These are phyloP conservation scores for Fusarium decemcellulare DNA, from an alignment of 2,329 filamentous ascomycete species.

Conservation along the genomic window DNA sequence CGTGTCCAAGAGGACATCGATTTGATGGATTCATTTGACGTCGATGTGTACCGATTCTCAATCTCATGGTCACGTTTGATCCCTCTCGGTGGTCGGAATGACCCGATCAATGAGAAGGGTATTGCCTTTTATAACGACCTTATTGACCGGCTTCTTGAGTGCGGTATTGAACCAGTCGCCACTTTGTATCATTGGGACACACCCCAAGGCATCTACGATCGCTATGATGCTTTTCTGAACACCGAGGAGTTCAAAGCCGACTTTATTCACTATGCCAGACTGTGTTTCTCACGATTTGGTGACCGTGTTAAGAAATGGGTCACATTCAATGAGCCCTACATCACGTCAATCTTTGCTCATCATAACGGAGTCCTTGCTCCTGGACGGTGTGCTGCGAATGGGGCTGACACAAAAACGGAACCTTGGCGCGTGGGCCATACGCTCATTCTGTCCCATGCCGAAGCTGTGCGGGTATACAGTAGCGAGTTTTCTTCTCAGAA, in stretches of 20 bases:
- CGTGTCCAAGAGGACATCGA: constrained; percentile 65
- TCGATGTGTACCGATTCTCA: constrained; percentile 73
- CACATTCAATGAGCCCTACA: constrained; percentile 50
- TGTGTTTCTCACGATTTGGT: neutral
- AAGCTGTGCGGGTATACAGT: neutral
- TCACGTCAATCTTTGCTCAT: constrained; percentile 43
- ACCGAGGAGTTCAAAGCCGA: neutral
- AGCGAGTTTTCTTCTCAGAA: neutral
- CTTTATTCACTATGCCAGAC: neutral
- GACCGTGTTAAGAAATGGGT: constrained; percentile 41
- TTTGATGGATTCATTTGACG: constrained; percentile 67
- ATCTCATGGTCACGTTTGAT: constrained; percentile 75
- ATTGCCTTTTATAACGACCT: neutral
- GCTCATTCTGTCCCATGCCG: neutral
- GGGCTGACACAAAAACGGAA: neutral
- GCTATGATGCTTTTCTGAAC: neutral
- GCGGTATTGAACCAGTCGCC: neutral
- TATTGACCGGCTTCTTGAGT: neutral
- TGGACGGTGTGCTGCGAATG: constrained; percentile 11
- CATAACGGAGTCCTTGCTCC: constrained; percentile 39
- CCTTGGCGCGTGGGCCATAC: constrained; percentile 1
- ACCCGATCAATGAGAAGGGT: constrained; percentile 5
- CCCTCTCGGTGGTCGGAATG: constrained; percentile 56
- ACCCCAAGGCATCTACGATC: neutral
- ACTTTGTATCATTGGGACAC: neutral